Evolutionary conservation across 805 yeast species (phyloP).

Genomic region (Clavispora phyllophila): DNA sequence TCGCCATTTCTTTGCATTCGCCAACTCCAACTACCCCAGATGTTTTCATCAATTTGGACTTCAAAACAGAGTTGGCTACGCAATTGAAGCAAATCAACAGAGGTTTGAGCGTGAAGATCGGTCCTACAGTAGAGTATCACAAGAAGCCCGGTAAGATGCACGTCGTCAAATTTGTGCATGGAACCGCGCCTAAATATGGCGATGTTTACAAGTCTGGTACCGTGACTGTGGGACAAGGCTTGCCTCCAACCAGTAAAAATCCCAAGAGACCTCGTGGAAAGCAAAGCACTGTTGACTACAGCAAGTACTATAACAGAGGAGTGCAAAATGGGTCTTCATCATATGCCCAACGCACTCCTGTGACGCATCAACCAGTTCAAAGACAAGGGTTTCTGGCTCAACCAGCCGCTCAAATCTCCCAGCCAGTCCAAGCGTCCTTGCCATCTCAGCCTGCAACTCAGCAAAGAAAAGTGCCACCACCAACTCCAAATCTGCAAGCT

Average conservation of each 20-base stretch:
- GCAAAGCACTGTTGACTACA: slow-evolving; percentile 34
- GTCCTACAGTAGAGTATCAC: slow-evolving; percentile 70
- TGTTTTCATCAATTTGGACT: slow-evolving; percentile 68
- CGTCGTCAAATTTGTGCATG: slow-evolving; percentile 61
- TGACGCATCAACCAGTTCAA: slow-evolving; percentile 7
- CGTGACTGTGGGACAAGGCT: slow-evolving; percentile 75
- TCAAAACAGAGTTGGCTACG: slow-evolving; percentile 86
- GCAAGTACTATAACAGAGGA: slow-evolving; percentile 37
- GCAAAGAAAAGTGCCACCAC: slow-evolving; percentile 1
- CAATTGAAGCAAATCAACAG: slow-evolving; percentile 61
- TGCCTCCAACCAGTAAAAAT: slow-evolving; percentile 66
- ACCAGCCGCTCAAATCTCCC: slow-evolving; percentile 2
- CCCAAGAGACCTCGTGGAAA: slow-evolving; percentile 69
- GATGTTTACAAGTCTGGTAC: slow-evolving; percentile 87
- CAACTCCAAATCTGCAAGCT: slow-evolving; percentile 1
- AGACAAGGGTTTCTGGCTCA: slow-evolving; percentile 2
- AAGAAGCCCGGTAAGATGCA: slow-evolving; percentile 89
- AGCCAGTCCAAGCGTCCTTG: slow-evolving; percentile 9
- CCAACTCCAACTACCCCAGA: slow-evolving; percentile 62
- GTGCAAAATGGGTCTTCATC: slow-evolving; percentile 3
- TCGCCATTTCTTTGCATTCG: slow-evolving; percentile 54
- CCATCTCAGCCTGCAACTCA: background rate
- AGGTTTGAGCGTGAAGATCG: slow-evolving; percentile 58
- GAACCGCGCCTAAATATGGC: slow-evolving; percentile 52
- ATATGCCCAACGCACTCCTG: slow-evolving; percentile 5